Conservation (phyloP, 148 eudicot species). For the Silene latifolia region DNA sequence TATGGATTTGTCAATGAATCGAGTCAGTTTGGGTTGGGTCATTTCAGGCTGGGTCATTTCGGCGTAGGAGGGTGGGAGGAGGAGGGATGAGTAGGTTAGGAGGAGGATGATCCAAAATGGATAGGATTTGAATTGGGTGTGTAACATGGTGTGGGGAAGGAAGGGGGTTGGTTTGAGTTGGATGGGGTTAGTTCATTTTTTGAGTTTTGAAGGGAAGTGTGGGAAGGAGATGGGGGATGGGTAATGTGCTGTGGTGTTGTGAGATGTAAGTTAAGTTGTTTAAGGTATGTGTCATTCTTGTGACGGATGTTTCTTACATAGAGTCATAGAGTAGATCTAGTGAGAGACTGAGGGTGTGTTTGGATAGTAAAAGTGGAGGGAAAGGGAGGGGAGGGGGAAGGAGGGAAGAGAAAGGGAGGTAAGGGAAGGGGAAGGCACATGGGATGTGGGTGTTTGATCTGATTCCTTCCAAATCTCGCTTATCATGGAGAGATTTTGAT, state of each 20-base stretch:
- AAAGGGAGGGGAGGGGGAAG: too few species aligned
- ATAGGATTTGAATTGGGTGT: background rate
- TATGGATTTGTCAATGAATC: constrained; percentile 25
- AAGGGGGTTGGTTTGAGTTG: background rate
- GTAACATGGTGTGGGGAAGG: background rate
- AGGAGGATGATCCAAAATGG: constrained; percentile 13
- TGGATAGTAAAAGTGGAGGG: too few species aligned
- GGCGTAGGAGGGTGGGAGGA: constrained; percentile 1
- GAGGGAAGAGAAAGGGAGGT: too few species aligned
- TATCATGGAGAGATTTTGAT: too few species aligned
- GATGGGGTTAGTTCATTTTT: background rate
- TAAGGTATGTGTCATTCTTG: background rate
- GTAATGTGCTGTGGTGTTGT: constrained; percentile 5
- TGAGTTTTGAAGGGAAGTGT: background rate
- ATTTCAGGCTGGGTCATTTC: background rate
- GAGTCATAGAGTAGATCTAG: too few species aligned
- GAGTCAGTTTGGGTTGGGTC: background rate
- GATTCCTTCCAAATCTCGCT: too few species aligned
- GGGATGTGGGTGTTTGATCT: too few species aligned
- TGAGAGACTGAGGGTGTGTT: too few species aligned
- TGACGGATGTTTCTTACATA: constrained; percentile 6
- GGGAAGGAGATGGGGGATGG: background rate
- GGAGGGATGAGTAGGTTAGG: background rate
- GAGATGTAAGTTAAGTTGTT: background rate
- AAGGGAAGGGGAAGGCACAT: too few species aligned